Base-by-base conservation (phyloP, 2,329 filamentous ascomycete species). In the Cercospora janseana region DNA sequence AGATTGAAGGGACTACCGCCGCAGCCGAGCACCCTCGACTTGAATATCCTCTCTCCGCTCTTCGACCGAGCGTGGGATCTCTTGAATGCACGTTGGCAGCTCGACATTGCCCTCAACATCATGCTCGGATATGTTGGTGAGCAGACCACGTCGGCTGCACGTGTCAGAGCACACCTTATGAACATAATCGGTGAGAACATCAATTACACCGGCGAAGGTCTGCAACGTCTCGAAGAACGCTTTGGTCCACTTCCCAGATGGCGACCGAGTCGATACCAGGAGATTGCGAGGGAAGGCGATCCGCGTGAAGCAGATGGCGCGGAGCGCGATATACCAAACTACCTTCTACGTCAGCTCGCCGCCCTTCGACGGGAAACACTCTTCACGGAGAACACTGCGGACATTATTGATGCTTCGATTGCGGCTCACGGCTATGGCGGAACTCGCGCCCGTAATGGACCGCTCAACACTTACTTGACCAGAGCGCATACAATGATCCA, bases 41-140 rank as follows among this genome's bases (percentile, higher is more conserved):
- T 20, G 8, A 15, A n/a, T n/a, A 29, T n/a, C 6, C 15, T 31
- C 9, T 29, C 20, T 10, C 24, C 40, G 24, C 29, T 15, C 12
- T 43, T 12, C 10, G 9, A 16, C 8, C 9, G 24, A 26, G 40
- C 40, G n/a, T 43, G 40, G 40, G 40, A 43, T n/a, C 26, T 43
- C 4, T 26, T 28, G 8, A 15, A 28, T 23, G 26, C 26, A 7
- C 40, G 40, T 9, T 12, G 13, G 10, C 10, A 15, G 12, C 15
- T 43, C 8, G 6, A n/a, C 16, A 3, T 15, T 9, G 24, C 13
- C 10, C 13, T 28, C 6, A 18, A 6, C 3, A n/a, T 8, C 9
- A 29, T 31, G 26, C 28, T 43, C 7, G n/a, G 5, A 18, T 9
- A 15, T 15, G n/a, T 43, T n/a, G 13, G 13, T 15, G 15, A 12